These are phyloP conservation scores for Hortiboletus rubellus DNA, from an alignment of 1,284 basidiomycete genomes.

Conservation along the genomic window DNA sequence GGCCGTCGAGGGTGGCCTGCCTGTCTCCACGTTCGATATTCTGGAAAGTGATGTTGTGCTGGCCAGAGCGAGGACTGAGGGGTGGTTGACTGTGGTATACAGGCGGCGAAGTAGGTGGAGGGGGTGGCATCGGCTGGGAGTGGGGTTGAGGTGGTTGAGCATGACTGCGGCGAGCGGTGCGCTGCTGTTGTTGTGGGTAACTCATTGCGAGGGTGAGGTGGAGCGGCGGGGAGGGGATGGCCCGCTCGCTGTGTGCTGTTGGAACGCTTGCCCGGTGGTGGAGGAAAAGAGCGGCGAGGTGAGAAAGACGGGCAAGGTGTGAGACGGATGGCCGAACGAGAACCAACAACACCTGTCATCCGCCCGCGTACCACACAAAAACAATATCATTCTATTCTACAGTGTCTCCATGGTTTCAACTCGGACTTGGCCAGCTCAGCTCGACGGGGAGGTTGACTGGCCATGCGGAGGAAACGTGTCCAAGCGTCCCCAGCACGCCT, in stretches of 20 bases:
- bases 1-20: constrained; percentile 51
- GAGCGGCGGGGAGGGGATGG: not conserved
- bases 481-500: too few relatives aligned
- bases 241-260: constrained; percentile 5
- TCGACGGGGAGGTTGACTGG: not conserved
- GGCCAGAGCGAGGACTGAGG: constrained; percentile 25
- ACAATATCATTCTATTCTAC: not conserved
- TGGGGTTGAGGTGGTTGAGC: constrained; percentile 38
- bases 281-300: constrained; percentile 24
- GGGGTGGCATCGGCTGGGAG: constrained; percentile 21
- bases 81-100: constrained; percentile 28
- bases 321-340: constrained; percentile 2
- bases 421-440: not conserved
- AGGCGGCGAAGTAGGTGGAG: constrained; percentile 17
- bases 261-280: not conserved
- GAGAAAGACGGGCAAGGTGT: constrained; percentile 10
- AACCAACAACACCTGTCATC: constrained; percentile 18
- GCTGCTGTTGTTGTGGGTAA: constrained; percentile 41
- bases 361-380: constrained; percentile 9
- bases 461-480: constrained; percentile 21
- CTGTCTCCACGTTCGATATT: constrained; percentile 67
- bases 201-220: constrained; percentile 40
- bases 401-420: too few relatives aligned
- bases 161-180: constrained; percentile 46
- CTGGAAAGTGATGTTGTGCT: constrained; percentile 64